phyloP scores from a whole-genome alignment of 2,329 filamentous ascomycete species.

The Rosellinia necatrix region DNA sequence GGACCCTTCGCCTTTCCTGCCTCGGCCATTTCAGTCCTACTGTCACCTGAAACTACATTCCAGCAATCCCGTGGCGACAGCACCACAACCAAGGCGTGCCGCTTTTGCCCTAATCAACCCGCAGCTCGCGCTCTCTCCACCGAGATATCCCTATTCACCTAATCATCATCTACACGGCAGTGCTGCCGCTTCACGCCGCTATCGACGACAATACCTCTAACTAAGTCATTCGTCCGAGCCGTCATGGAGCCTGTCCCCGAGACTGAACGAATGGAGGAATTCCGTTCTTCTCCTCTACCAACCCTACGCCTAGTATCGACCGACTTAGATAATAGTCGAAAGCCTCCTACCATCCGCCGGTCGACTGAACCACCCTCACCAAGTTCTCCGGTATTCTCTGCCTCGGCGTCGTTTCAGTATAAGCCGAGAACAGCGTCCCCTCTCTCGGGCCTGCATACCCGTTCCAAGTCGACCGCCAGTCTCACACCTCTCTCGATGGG shows the following conservation, averaged over 20 bases:
- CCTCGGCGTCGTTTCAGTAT: conserved; percentile 56
- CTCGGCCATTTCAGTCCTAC: conserved; percentile 7
- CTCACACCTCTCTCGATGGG: conserved; percentile 61
- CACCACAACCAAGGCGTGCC: conserved; percentile 25
- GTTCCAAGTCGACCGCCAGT: conserved; percentile 63
- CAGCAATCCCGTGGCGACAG: conserved; percentile 23
- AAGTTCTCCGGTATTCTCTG: conserved; percentile 54
- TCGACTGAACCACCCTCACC: conserved; percentile 64
- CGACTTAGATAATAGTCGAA: conserved; percentile 52
- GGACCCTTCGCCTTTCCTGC: conserved; percentile 8
- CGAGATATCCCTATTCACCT: conserved; percentile 5
- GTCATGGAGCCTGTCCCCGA: conserved; percentile 71
- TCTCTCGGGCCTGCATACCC: conserved; percentile 59
- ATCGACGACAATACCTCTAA: neutral
- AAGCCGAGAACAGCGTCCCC: conserved; percentile 67
- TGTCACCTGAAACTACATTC: conserved; percentile 35
- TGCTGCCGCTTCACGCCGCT: neutral
- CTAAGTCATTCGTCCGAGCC: conserved; percentile 16
- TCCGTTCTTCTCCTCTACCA: conserved; percentile 62
- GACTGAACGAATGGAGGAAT: conserved; percentile 70
- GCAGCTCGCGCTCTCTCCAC: neutral
- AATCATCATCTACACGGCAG: conserved; percentile 1
- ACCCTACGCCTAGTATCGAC: conserved; percentile 49
- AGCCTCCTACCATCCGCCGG: conserved; percentile 59
- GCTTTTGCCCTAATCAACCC: conserved; percentile 16